Base-by-base conservation (phyloP, 1,284 basidiomycete genomes). In the Volvariella volvacea region DNA sequence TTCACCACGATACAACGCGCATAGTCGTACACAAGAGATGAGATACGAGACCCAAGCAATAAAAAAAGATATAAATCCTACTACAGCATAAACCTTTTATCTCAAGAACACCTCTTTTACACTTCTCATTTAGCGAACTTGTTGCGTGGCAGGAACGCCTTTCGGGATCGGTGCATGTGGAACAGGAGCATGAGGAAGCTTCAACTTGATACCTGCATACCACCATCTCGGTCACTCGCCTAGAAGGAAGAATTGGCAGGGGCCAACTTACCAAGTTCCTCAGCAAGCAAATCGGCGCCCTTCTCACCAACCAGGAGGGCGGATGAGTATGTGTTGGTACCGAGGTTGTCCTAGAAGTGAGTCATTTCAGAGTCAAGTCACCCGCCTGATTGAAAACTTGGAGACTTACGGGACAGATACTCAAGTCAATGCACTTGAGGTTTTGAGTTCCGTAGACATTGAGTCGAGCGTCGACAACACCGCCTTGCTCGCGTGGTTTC, bases 401-500 rank as follows among this genome's bases (percentile, higher is more conserved):
- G 34, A 12, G 17, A 54, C 75, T 50, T 57, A 80, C 76, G 22
- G 80, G 80, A 63, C 80, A 81, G 62, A 83, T 83, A 64, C 74
- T 77, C 63, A 83, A 65, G 60, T 83, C 81, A 50, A 77, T 69
- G 56, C 67, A 71, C 65, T 83, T 83, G 52, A 90, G 67, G 66
- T 86, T 86, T 58, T 71, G 56, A 3, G 83, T 82, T 43, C 83
- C 63, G 60, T 78, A 85, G 41, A 91, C 88, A 56, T 74, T 82
- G 49, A 88, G 70, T 48, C 78, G 74, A 17, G 64, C 64, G 62
- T 88, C 86, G 52, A 90, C 78, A 22, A 89, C 86, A 56, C 88
- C 88, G 39, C 86, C 87, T 58, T 86, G 63, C 49, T 75, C 71
- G 39, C 78, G 70, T n/a, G 85, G 85, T 56, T 88, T 83, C 87